Evolutionary conservation across 2,329 filamentous ascomycete genomes (phyloP), one percentile per base, ranked within the genome.

Genomic region (Aspergillus phoenicis): DNA sequence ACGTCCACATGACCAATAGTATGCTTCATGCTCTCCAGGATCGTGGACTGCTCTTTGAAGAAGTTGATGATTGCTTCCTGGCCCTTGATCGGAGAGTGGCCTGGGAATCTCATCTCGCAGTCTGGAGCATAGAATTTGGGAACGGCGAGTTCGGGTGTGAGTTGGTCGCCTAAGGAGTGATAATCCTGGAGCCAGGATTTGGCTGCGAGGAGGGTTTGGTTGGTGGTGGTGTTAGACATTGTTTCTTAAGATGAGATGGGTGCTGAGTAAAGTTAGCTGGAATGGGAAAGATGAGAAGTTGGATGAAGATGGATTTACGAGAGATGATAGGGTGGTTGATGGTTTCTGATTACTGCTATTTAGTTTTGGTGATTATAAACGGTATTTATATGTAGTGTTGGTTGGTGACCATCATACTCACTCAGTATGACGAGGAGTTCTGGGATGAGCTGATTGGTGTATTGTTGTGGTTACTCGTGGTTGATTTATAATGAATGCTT

Each of bases 161-260:
- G 38, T 13, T 33, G 7, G 13, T 55, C 52, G 24, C 22, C 22
- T 15, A 36, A 11, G 24, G 36, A 1, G 26, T 55, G 38, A 38
- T 5, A 55, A 38, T 20, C 28, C 4, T 62, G 15, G 48, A 74
- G 73, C 70, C 30, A 49, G 20, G 13, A 26, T 30, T 49, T 49
- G 22, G 45, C 26, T 1, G 22, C 26, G 24, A 15, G 22, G 7
- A 24, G 6, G 11, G 45, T 11, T 24, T 49, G 24, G 15, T 24
- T 15, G 45, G 11, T 13, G 45, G 45, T 4, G 24, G 6, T 11
- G 41, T 45, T n/a, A 20, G 41, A 20, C 41, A 45, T 45, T 2
- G 5, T 45, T 22, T 45, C 10, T 30, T 30, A 10, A 8, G 41
- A 24, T 13, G 20, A 6, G 10, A 22, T 20, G 17, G 20, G 3